Evolutionary conservation across 164 flowering plant genomes (phyloP), one percentile per base, ranked within the genome.

Genomic region (Euptelea pleiosperma): DNA sequence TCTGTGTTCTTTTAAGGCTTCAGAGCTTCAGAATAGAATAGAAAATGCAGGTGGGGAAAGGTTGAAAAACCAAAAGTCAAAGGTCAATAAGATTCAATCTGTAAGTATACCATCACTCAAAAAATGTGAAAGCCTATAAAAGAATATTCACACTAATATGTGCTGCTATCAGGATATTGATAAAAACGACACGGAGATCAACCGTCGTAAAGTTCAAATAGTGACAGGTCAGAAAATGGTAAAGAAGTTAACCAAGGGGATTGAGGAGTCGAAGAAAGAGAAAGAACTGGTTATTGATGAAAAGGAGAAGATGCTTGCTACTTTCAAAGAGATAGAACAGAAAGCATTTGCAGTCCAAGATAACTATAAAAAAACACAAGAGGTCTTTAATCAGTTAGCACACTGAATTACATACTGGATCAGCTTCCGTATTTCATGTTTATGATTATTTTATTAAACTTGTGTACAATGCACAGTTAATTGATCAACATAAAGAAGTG

Each of bases 41-140:
- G 99, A 94, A 69, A 88, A 91, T 80, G 97, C 96, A 35, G 99
- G 99, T 15, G 99, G 99, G 41, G 97, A 91, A 68, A 78, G 58
- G 44, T 64, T 91, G 68, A 89, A 80, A 74, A 56, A 47, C 16
- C 99, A 94, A 40, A 88, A 80, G 69, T 52, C 72, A 52, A 91
- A 82, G 63, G 96, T 94, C 52, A 63, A 64, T 8, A 80, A 89
- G 66, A 85, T 94, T 62, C 97, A 91, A 60, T 75, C 84, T 61
- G 99, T 94, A 75, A 89, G 99, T 82, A 50, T 56, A 14, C 21
- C 14, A 22, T 29, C 29, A 24, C 33, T 22, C 31, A 58, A 39
- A 16, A 12, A 61, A 33, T 48, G 31, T 19, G 4, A 18, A 35
- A 14, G 12, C 21, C 29, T 10, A 8, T 5, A 7, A 42, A 19